Base-by-base conservation (phyloP, 2,329 filamentous ascomycete species). In the Nannizziopsis arthrosporioides region DNA sequence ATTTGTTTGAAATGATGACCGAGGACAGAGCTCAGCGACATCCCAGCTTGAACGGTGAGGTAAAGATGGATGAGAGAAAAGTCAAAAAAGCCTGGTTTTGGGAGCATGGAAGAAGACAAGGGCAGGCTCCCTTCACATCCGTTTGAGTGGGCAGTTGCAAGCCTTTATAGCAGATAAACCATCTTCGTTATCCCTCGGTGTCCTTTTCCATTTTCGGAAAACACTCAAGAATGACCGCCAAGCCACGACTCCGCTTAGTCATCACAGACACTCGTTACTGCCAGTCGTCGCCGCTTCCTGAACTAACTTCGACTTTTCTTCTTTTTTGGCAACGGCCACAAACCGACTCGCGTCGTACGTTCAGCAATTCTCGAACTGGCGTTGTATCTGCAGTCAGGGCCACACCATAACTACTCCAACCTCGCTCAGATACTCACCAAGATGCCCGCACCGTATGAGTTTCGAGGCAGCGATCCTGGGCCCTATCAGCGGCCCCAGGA, bases 391-490 rank as follows among this genome's bases (percentile, higher is more conserved):
- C 6, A 37, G 3, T 37, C n/a, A 15, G n/a, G 12, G 14, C 35
- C 18, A 18, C 18, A 18, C n/a, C 22, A 27, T 27, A 3, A 4
- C 22, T 15, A 11, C 19, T 39, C 9, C 37, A 36, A 36, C 9
- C 14, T 15, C 11, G 31, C 12, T 36, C 17, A 15, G 10, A 18
- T 11, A 12, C 4, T 19, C 39, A 15, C 32, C 14, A 46, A 45
- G 5, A 58, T 58, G 56, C 48, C 55, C 3, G 59, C 61, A 42
- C 54, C 57, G 11, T 65, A 57, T 43, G 54, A 64, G 52, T 66
- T 66, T 50, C 62, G 59, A 48, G 63, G 62, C 32, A 60, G 48
- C 18, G 48, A 55, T 18, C 49, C 51, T 38, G 55, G 60, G 43
- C 55, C 54, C 27, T 59, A 56, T 36, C 54, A 57, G 17, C 56